phyloP scores from a whole-genome alignment of 495 filamentous ascomycete species.

The Aspergillus cavernicola region DNA sequence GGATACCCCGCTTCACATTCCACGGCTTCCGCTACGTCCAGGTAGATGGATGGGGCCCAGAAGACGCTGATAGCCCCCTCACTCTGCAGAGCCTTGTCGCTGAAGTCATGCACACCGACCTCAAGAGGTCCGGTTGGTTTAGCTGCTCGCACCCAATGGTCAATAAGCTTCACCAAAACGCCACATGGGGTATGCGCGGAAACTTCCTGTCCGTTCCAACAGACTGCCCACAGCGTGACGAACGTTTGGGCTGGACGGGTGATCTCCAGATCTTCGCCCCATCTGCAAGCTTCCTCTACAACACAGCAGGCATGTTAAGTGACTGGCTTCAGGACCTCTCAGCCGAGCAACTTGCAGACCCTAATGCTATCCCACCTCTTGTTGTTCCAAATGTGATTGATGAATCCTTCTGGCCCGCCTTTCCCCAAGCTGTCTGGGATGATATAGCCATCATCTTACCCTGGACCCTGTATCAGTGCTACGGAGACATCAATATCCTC shows the following conservation, averaged over 20 bases:
- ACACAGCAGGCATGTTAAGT: conserved; percentile 46
- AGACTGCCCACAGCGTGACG: conserved; percentile 55
- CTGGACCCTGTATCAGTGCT: conserved; percentile 41
- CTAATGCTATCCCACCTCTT: conserved; percentile 20
- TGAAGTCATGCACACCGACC: conserved; percentile 46
- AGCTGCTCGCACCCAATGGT: conserved; percentile 43
- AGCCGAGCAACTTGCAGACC: conserved; percentile 32
- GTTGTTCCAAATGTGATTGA: conserved; percentile 40
- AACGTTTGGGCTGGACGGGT: conserved; percentile 55
- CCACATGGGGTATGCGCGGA: conserved; percentile 49
- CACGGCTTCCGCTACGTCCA: conserved; percentile 1
- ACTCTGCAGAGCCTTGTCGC: neutral
- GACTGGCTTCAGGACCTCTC: conserved; percentile 47
- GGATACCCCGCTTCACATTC: conserved; percentile 15
- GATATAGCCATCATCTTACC: conserved; percentile 46
- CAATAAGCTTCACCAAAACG: conserved; percentile 48
- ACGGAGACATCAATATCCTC: conserved; percentile 41
- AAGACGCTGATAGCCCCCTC: neutral
- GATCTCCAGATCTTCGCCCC: conserved; percentile 48
- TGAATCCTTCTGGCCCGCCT: conserved; percentile 18
- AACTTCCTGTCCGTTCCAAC: conserved; percentile 54
- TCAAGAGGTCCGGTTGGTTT: conserved; percentile 45
- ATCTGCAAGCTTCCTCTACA: conserved; percentile 48
- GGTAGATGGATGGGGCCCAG: conserved; percentile 1
- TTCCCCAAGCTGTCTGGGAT: conserved; percentile 45